Evolutionary conservation across 2,329 filamentous ascomycete genomes (phyloP).

Genomic region (Beauveria pseudobassiana): DNA sequence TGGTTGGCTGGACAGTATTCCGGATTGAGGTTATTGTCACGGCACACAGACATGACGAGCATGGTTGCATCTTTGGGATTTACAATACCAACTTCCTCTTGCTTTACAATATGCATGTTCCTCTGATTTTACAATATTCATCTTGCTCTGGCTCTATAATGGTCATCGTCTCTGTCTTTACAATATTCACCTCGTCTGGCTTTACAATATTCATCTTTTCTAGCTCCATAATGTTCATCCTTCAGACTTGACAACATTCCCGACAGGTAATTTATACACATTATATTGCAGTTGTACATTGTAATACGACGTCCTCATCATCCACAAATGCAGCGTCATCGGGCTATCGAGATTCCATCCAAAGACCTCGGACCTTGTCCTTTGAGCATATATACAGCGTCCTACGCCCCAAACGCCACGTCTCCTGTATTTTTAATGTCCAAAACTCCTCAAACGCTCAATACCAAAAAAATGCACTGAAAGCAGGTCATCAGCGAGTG

Average conservation of each 20-base stretch:
- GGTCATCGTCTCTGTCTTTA: not conserved
- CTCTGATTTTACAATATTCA: not conserved
- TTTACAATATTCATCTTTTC: not conserved
- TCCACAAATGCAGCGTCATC: too few relatives aligned
- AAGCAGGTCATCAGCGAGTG: not conserved
- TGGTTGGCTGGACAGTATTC: not conserved
- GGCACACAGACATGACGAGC: not conserved
- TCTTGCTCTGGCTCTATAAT: not conserved
- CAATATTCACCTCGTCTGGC: not conserved
- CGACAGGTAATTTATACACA: not conserved
- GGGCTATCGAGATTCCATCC: not conserved
- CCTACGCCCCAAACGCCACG: not conserved
- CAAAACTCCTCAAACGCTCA: conserved; percentile 3
- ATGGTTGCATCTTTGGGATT: not conserved
- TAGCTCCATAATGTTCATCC: too few relatives aligned
- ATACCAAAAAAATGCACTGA: not conserved
- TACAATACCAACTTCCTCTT: not conserved
- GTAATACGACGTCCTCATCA: not conserved
- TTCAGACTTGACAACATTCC: not conserved
- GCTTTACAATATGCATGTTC: too few relatives aligned
- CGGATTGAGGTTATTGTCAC: not conserved
- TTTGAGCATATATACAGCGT: not conserved
- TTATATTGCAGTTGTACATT: conserved; percentile 1
- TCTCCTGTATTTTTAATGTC: not conserved
- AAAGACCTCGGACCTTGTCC: not conserved